These are phyloP conservation scores for Ensete glaucum DNA, from an alignment of 176 grass and related monocot genomes.

Conservation along the genomic window DNA sequence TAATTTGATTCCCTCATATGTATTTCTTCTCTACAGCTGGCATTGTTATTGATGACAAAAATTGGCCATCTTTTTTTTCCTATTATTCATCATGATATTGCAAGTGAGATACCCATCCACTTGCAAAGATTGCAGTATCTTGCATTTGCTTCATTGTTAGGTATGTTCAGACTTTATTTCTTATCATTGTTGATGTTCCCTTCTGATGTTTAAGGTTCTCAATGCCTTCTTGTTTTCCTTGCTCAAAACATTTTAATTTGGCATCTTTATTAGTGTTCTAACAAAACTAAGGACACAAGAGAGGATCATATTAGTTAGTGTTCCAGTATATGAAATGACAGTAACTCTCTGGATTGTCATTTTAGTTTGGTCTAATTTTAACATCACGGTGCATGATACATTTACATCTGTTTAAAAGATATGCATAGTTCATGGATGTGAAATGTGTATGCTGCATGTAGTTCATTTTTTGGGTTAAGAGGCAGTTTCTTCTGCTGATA, in stretches of 20 bases:
- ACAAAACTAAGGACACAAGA: background rate
- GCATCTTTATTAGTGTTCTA: background rate
- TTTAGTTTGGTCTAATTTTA: background rate
- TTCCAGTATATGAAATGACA: background rate
- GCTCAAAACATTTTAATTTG: background rate
- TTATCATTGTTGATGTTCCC: background rate
- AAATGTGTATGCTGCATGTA: background rate
- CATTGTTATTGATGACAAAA: conserved; percentile 49
- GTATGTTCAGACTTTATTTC: conserved; percentile 20
- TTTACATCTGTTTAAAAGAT: background rate
- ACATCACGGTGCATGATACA: background rate
- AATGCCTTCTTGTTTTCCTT: background rate
- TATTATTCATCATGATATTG: conserved; percentile 72
- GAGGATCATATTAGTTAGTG: background rate
- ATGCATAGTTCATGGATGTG: background rate
- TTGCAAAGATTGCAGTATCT: conserved; percentile 45
- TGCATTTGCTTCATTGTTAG: conserved; percentile 56
- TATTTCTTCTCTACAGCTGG: conserved; percentile 31
- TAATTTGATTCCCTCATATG: background rate
- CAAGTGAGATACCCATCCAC: conserved; percentile 61
- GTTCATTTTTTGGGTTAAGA: background rate
- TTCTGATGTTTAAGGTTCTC: background rate
- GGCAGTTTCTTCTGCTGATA: background rate
- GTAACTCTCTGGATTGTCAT: background rate
- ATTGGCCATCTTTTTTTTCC: conserved; percentile 71